These are phyloP conservation scores for Trametopsis cervina DNA, from an alignment of 768 basidiomycete genomes.

Conservation along the genomic window DNA sequence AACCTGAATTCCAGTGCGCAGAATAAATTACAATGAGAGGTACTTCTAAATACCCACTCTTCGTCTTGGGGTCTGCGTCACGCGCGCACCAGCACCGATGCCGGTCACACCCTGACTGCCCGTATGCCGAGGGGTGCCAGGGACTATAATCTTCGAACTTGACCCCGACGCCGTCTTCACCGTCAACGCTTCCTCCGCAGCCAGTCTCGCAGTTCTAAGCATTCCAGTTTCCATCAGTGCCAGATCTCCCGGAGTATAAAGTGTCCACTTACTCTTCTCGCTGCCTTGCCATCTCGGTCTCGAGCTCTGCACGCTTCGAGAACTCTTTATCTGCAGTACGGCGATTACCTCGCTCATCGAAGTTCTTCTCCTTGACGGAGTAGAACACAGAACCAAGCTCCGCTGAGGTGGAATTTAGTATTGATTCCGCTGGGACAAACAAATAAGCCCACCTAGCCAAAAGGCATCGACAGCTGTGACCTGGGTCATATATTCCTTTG, in stretches of 20 bases:
- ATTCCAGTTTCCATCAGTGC: too few species aligned
- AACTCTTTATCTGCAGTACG: conserved; percentile 84
- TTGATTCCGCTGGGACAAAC: conserved; percentile 2
- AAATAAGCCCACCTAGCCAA: conserved; percentile 72
- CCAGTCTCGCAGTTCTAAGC: conserved; percentile 40
- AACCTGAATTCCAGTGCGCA: too few species aligned
- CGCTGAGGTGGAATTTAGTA: conserved; percentile 38
- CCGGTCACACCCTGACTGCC: conserved; percentile 25
- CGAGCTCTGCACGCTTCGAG: conserved; percentile 84
- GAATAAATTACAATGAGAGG: too few species aligned
- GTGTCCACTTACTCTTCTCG: conserved; percentile 55
- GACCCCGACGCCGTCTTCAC: conserved; percentile 47
- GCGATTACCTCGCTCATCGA: conserved; percentile 79
- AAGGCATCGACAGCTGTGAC: conserved; percentile 97
- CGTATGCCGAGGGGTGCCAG: conserved; percentile 71
- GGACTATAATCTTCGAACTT: conserved; percentile 61
- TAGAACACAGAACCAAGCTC: conserved; percentile 96
- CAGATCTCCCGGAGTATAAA: background rate
- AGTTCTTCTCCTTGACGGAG: conserved; percentile 96
- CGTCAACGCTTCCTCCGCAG: conserved; percentile 52
- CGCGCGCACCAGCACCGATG: conserved; percentile 53
- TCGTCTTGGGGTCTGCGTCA: conserved; percentile 71
- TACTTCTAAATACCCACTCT: conserved; percentile 51
- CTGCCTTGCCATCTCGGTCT: conserved; percentile 83
- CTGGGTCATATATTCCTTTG: conserved; percentile 98